These are phyloP conservation scores for Backusella australiensis DNA, from an alignment of 192 early-diverging fungal species.

Conservation along the genomic window DNA sequence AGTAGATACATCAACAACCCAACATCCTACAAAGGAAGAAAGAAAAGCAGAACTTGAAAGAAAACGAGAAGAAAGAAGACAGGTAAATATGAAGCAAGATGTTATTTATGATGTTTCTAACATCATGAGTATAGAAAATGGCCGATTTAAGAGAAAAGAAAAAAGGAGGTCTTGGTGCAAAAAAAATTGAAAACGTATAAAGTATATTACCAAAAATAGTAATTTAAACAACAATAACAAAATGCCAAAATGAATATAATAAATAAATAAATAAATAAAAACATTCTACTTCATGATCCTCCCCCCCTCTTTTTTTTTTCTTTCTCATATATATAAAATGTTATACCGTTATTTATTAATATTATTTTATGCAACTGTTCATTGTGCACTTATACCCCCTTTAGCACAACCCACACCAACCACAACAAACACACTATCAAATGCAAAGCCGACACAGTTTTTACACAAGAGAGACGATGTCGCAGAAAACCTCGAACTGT, in stretches of 20 bases:
- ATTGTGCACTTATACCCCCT: not conserved
- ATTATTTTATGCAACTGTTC: not conserved
- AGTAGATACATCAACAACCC: not conserved
- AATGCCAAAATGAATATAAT: not conserved
- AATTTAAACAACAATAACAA: conserved; percentile 6
- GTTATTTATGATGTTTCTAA: too few species aligned
- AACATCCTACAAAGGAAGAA: conserved; percentile 40
- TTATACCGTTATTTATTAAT: not conserved
- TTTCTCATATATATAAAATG: not conserved
- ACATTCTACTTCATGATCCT: too few species aligned
- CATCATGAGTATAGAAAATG: conserved; percentile 13
- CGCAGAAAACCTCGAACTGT: conserved; percentile 10
- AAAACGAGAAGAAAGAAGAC: conserved; percentile 52
- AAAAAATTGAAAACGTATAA: conserved; percentile 39
- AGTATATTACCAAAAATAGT: not conserved
- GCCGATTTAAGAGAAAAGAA: conserved; percentile 36
- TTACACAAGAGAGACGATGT: not conserved
- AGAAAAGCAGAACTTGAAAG: conserved; percentile 48
- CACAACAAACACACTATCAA: not conserved
- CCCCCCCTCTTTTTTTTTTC: not conserved
- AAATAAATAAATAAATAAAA: not conserved
- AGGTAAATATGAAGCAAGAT: conserved; percentile 12
- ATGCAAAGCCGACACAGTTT: not conserved
- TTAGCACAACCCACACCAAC: not conserved
- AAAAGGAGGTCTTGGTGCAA: conserved; percentile 41